Evolutionary conservation across 169 alveolate species (phyloP), one percentile per base, ranked within the genome.

Genomic region (Plasmodium cynomolgi): DNA sequence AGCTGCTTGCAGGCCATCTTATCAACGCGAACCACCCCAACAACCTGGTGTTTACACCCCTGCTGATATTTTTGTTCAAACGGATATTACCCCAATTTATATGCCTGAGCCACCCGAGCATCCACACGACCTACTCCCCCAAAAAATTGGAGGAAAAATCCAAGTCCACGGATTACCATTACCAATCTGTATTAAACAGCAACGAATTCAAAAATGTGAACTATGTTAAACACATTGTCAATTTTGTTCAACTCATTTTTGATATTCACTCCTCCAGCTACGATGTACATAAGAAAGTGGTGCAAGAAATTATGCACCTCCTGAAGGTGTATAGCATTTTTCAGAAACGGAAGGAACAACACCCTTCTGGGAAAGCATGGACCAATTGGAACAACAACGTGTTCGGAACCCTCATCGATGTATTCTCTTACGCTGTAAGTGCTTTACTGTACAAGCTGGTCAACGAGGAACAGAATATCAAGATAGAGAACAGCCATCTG

Each of bases 21-120:
- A 44, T 81, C 26, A 79, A 47, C 56, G 31, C 29, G 26, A 91
- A 56, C 39, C 37, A 20, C 54, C 41, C 77, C 3, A 82, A 82
- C 68, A 91, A 74, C 77, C 26, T 81, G 11, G 92, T 83, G 11
- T 91, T 82, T 83, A 81, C 95, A 1, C 95, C 95, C 72, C 77
- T 91, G 41, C 31, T 91, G 77, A 83, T 91, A 47, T 91, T 82
- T 75, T 47, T 91, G 74, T 91, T 91, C 62, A 91, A 91, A 50
- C 44, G 92, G 62, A 91, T 91, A 72, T 74, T 91, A 17, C 92
- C 92, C 26, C 95, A 91, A 91, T 82, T 91, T 39, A 82, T 91
- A 68, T 91, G 95, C 79, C 31, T 91, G 4, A 91, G 92, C 50
- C 84, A 91, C 56, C 95, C 95, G 20, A 23, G 50, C 11, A 58